A percentile compares a stretch with the other conserved stretches of the same genome.
These are phyloP conservation scores for Coniferiporia sulphurascens DNA, from an alignment of 1,284 basidiomycete species.

Conservation along the genomic window DNA sequence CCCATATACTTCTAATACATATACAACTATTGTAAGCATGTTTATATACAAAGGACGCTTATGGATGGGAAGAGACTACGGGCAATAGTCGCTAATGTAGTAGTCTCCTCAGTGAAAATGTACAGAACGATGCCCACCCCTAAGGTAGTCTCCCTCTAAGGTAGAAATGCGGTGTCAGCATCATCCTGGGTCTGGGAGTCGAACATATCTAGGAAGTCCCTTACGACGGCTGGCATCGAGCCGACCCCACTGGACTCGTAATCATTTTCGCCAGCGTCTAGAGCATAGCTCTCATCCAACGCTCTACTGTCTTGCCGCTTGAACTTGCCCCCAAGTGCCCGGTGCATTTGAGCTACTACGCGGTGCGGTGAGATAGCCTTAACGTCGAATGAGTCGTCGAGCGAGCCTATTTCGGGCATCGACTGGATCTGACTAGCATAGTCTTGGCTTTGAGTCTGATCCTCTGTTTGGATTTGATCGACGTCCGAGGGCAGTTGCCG, in stretches of 20 bases:
- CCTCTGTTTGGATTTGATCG: not conserved
- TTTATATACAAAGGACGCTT: too few relatives aligned
- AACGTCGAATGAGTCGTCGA: not conserved
- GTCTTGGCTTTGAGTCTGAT: not conserved
- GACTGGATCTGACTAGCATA: not conserved
- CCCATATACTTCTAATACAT: too few relatives aligned
- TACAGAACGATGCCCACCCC: too few relatives aligned
- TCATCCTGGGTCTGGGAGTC: conserved; percentile 30
- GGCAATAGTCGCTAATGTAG: too few relatives aligned
- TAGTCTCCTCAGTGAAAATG: too few relatives aligned
- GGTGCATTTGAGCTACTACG: not conserved
- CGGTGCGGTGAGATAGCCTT: not conserved
- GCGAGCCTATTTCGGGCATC: conserved; percentile 8
- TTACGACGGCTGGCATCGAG: conserved; percentile 69
- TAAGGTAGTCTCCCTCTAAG: too few relatives aligned
- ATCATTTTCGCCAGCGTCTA: conserved; percentile 46
- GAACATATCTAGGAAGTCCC: conserved; percentile 97
- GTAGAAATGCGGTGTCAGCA: too few relatives aligned
- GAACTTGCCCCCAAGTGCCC: not conserved
- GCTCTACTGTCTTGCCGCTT: not conserved
- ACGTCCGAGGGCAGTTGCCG: not conserved
- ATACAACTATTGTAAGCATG: too few relatives aligned
- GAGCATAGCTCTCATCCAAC: conserved; percentile 24
- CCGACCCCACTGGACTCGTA: conserved; percentile 40
- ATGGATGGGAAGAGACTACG: too few relatives aligned